Conservation (phyloP, 169 alveolate genomes). For the Plasmodium cynomolgi region DNA sequence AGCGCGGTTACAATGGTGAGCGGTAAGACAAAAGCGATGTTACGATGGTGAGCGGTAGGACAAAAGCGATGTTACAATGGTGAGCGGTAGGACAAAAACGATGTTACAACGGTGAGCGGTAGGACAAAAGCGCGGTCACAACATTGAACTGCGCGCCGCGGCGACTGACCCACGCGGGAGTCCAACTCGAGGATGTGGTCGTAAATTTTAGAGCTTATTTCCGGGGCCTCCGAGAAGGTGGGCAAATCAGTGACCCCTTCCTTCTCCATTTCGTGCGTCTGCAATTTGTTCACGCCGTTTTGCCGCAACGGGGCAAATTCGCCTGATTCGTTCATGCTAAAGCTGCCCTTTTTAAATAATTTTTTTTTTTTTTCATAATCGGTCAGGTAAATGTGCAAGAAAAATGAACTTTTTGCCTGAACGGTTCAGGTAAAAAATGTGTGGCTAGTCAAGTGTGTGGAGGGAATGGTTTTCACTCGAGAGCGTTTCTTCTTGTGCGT, state of each 20-base stretch:
- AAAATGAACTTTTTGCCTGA: background rate
- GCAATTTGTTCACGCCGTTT: background rate
- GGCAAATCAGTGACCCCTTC: background rate
- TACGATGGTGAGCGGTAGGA: background rate
- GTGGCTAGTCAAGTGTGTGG: background rate
- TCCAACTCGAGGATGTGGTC: conserved; percentile 21
- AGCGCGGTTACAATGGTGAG: background rate
- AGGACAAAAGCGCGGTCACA: background rate
- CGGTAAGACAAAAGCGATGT: background rate
- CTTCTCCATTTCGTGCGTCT: background rate
- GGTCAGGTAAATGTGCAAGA: background rate
- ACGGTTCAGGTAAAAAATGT: conserved; percentile 18
- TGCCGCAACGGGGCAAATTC: background rate
- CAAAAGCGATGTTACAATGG: background rate
- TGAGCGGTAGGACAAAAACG: background rate
- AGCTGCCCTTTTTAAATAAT: conserved; percentile 4
- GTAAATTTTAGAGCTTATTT: conserved; percentile 35
- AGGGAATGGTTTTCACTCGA: background rate
- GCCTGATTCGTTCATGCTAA: conserved; percentile 8
- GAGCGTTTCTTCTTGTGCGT: background rate
- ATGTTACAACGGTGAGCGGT: background rate
- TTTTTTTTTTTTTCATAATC: conserved; percentile 16
- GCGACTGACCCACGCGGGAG: background rate
- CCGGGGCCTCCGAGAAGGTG: conserved; percentile 3
- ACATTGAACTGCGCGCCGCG: background rate